Percentiles rank a stretch among this genome's conserved stretches.
Evolutionary conservation across 352 stramenopile species (phyloP).

Genomic region (Aphanomyces invadans): DNA sequence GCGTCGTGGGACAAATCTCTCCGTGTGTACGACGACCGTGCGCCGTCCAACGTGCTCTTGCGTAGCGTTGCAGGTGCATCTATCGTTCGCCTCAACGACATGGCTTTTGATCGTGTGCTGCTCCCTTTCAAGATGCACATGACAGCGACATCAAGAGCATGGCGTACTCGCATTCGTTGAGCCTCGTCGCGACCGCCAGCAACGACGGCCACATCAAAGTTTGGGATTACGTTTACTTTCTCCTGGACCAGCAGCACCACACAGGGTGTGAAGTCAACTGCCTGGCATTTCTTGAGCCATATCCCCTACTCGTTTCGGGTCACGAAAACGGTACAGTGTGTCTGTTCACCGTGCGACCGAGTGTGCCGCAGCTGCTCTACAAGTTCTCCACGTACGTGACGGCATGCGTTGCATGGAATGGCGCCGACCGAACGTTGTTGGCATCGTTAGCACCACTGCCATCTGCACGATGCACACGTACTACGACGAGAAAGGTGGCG

Average conservation of each 20-base stretch:
- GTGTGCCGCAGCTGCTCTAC: slow-evolving; percentile 35
- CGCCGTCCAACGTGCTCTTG: slow-evolving; percentile 41
- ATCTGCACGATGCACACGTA: slow-evolving; percentile 11
- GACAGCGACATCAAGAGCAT: slow-evolving; percentile 72
- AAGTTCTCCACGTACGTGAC: slow-evolving; percentile 35
- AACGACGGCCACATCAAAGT: slow-evolving; percentile 63
- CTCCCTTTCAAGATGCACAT: slow-evolving; percentile 59
- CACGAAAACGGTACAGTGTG: slow-evolving; percentile 65
- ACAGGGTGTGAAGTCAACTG: slow-evolving; percentile 43
- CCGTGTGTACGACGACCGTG: slow-evolving; percentile 63
- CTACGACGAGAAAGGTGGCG: slow-evolving; percentile 14
- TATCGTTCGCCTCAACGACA: too few relatives aligned
- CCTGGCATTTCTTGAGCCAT: slow-evolving; percentile 66
- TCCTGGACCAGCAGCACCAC: slow-evolving; percentile 54
- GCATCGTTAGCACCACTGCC: slow-evolving; percentile 25
- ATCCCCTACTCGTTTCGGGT: slow-evolving; percentile 54
- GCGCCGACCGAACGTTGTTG: too few relatives aligned
- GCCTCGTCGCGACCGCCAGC: slow-evolving; percentile 50
- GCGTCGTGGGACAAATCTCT: slow-evolving; percentile 69
- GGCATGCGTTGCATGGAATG: neutral
- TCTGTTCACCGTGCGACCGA: slow-evolving; percentile 47
- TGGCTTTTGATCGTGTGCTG: neutral
- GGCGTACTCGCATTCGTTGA: slow-evolving; percentile 63
- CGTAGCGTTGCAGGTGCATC: slow-evolving; percentile 34
- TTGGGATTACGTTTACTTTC: slow-evolving; percentile 82